Conservation (phyloP, 2,329 filamentous ascomycete species). For the Ophiostoma sp. region DNA sequence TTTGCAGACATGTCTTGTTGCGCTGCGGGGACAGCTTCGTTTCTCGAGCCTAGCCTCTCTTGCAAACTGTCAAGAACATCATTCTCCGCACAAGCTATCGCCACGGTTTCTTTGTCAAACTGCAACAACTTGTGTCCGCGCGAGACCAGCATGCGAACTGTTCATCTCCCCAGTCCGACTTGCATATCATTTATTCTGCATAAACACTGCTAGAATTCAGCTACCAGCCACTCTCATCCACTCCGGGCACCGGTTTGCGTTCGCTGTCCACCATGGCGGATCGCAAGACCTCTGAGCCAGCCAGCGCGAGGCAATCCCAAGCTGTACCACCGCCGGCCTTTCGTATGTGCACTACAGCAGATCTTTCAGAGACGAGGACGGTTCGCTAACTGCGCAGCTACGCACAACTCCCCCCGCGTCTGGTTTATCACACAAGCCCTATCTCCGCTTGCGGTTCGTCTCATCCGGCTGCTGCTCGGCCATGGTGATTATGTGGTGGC, state of each 20-base stretch:
- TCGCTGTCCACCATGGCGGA: slow-evolving; percentile 38
- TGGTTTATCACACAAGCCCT: slow-evolving; percentile 89
- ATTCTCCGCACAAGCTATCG: background rate
- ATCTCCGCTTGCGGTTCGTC: slow-evolving; percentile 75
- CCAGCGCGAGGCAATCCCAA: slow-evolving; percentile 39
- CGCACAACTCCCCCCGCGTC: slow-evolving; percentile 70
- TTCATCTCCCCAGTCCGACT: too few species aligned
- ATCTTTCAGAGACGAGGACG: background rate
- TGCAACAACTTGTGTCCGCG: too few species aligned
- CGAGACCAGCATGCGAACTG: too few species aligned
- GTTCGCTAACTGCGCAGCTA: slow-evolving; percentile 39
- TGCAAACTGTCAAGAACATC: too few species aligned
- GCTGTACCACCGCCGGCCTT: slow-evolving; percentile 47
- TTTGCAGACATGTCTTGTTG: background rate
- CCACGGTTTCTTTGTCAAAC: background rate
- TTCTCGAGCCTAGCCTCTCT: background rate
- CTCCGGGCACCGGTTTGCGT: background rate
- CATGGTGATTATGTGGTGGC: slow-evolving; percentile 89
- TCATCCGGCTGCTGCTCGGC: slow-evolving; percentile 74
- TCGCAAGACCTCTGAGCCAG: slow-evolving; percentile 42
- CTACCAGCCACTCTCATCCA: background rate
- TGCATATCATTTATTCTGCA: too few species aligned
- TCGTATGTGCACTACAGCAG: slow-evolving; percentile 33
- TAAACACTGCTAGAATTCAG: background rate
- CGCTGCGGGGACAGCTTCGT: background rate